Percentiles rank a stretch among this genome's conserved stretches.
Evolutionary conservation across 768 basidiomycete genomes (phyloP).

Genomic region (Polyporus arcularius): DNA sequence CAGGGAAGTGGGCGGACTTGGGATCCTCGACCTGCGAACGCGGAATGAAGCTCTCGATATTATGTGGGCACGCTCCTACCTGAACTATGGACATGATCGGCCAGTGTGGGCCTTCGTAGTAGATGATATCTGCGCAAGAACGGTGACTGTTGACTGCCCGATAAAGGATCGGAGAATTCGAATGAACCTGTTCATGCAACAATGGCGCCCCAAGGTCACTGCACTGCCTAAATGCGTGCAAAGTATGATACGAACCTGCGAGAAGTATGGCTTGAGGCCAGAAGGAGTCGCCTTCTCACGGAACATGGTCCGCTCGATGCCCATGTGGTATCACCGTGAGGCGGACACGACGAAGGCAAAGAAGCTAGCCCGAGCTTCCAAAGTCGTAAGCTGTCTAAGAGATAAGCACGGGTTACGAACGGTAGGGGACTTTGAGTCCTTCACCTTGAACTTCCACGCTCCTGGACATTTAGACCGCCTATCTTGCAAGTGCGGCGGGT

Average conservation of each 20-base stretch:
- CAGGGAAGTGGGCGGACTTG: neutral
- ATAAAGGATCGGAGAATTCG: neutral
- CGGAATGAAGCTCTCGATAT: conserved; percentile 20
- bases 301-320: neutral
- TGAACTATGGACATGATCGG: neutral
- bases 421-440: neutral
- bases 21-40: neutral
- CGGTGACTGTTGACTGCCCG: neutral
- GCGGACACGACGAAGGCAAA: neutral
- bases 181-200: conserved; percentile 5
- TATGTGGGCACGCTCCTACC: conserved; percentile 16
- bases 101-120: conserved; percentile 18
- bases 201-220: neutral
- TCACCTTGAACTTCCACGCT: neutral
- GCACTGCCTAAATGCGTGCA: neutral
- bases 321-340: conserved; percentile 1
- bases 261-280: neutral
- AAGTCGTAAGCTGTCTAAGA: neutral
- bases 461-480: neutral
- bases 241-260: neutral
- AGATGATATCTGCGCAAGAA: conserved; percentile 7
- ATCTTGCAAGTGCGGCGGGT: neutral
- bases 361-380: neutral
- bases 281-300: neutral
- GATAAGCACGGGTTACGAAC: neutral